Base-by-base conservation (phyloP, 306 rosid species). In the Corylus avellana region DNA sequence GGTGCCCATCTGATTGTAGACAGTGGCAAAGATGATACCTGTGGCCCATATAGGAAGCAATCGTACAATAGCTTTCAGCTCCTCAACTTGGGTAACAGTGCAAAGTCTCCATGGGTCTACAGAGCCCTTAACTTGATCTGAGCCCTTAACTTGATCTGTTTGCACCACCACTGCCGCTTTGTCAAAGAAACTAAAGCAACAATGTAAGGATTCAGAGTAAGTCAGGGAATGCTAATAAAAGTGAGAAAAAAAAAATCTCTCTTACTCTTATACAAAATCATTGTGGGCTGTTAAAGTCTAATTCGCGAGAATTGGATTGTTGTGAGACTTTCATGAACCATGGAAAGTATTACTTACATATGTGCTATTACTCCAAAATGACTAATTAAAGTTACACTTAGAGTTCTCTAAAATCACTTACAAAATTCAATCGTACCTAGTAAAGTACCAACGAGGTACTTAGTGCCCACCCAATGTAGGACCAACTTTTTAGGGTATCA, bases 41-140 rank as follows among this genome's bases (percentile, higher is more conserved):
- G 96, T 90, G 25, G 96, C 97, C 96, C 95, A 95, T n/a, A 95
- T 84, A 0, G 99, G 98, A 80, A 95, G 99, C 78, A 92, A 73
- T 59, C 94, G 78, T 71, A 95, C n/a, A 69, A 92, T 80, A 70
- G 93, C 90, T 70, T 95, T 95, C 14, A 92, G 86, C 80, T 95
- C 99, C 90, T 94, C 98, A 17, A 94, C 97, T 89, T 94, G 98
- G 7, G 97, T 94, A 20, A 94, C 94, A 11, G 97, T 94, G 86
- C 94, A 86, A 54, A 94, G 93, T 85, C 82, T 88, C 98, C 98
- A 94, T 29, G 94, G 88, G 79, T 82, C 75, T 57, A 32, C 66
- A 1, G 86, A 80, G 70, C 64, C 86, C 76, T 87, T 86, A 61
- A 73, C 32, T 16, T 89, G 74, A 59, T 87, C 90, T 8, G 86